These are phyloP conservation scores for Metarhizium brunneum DNA, from an alignment of 2,329 filamentous ascomycete genomes.

Conservation along the genomic window DNA sequence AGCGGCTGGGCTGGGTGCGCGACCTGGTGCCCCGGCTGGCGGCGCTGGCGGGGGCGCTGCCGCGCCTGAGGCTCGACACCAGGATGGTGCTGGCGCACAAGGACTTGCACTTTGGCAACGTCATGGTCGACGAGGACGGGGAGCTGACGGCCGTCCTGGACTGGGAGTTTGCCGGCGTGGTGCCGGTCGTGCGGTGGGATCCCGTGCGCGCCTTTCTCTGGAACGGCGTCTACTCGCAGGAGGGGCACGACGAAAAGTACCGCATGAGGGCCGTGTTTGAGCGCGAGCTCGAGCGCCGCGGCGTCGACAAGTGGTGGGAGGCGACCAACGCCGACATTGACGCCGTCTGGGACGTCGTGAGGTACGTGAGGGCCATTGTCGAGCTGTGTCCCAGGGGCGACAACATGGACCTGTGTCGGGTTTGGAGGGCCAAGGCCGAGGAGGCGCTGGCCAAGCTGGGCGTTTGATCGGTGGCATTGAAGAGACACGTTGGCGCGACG, in stretches of 20 bases:
- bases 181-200: slow-evolving; percentile 25
- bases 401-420: slow-evolving; percentile 10
- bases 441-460: slow-evolving; percentile 9
- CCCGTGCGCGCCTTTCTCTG: slow-evolving; percentile 25
- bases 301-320: slow-evolving; percentile 9
- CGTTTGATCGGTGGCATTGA: neutral
- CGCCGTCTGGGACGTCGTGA: slow-evolving; percentile 18
- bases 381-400: slow-evolving; percentile 18
- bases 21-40: slow-evolving; percentile 18
- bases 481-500: too few relatives aligned
- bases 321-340: slow-evolving; percentile 10
- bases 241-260: slow-evolving; percentile 14
- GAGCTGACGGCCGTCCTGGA: slow-evolving; percentile 23
- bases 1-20: slow-evolving; percentile 15
- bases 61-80: slow-evolving; percentile 6
- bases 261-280: slow-evolving; percentile 16
- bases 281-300: slow-evolving; percentile 5
- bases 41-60: slow-evolving; percentile 12
- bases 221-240: slow-evolving; percentile 16
- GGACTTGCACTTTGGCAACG: slow-evolving; percentile 28
- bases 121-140: slow-evolving; percentile 19
- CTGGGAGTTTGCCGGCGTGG: slow-evolving; percentile 28
- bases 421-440: slow-evolving; percentile 11
- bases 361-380: slow-evolving; percentile 18
- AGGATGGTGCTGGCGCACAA: slow-evolving; percentile 22